Evolutionary conservation across 768 basidiomycete species (phyloP), one percentile per base, ranked within the genome.

Genomic region (Naganishia antarctica): DNA sequence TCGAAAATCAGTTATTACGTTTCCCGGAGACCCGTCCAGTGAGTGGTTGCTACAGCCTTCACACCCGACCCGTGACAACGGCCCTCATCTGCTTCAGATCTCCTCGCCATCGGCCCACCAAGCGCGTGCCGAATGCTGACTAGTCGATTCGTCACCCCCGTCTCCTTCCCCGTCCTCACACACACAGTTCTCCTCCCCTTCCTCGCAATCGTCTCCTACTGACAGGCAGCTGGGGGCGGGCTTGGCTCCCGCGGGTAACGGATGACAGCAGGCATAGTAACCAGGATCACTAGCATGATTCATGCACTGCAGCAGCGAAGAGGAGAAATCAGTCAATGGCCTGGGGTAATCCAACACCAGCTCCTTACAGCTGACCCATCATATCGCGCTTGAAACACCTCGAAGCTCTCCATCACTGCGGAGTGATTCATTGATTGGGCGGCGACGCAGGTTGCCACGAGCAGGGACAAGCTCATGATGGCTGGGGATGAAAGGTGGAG

Each of bases 201-300:
- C 53, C 18, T 57, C 53, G 18, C 53, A 57, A n/a, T 57, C 53
- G n/a, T 57, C 53, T 13, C 53, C 53, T 23, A 57, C 34, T 15
- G 34, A 63, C 7, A 13, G 23, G 28, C 62, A 63, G 18, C 25
- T 44, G 11, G 62, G 23, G 32, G 53, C 49, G 12, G 62, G 26
- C 13, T 5, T 53, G 4, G 18, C 62, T 2, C 62, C 37, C 7
- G 5, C 18, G 13, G 62, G 62, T 26, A 63, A 37, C 29, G 62
- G 62, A 29, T 63, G 62, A 51, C 62, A 63, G 31, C 62, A 63
- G 2, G 62, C 50, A 23, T 63, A 57, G 26, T 29, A 44, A 12
- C 34, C 28, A 9, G 62, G 62, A 41, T 63, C 62, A 23, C 25
- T 29, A n/a, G n/a, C 25, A 23, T 53, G 49, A 25, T 63, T 63